Base-by-base conservation (phyloP, 345 rosid species). In the Hibiscus mutabilis region DNA sequence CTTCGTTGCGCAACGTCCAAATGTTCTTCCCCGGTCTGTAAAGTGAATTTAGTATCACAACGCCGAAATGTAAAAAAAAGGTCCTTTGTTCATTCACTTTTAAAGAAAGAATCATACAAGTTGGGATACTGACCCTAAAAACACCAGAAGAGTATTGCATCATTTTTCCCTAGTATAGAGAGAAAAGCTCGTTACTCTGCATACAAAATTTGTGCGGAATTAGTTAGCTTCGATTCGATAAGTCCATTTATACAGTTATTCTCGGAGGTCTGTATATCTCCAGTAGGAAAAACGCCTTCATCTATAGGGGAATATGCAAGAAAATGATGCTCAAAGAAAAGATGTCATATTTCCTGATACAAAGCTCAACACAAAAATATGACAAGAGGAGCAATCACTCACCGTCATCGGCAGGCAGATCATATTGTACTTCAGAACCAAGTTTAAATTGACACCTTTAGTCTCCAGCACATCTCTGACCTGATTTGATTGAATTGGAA, bases 141-240 rank as follows among this genome's bases (percentile, higher is more conserved):
- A 94, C 75, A 1, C 91, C 96, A 16, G 84, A 82, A n/a, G 97
- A 94, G 78, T 94, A 94, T 49, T 88, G 79, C 98, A 94, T 90
- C 33, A 88, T 85, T 81, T 94, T 89, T 40, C 87, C 96, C 85
- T 90, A 72, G 86, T 88, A 90, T 22, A 88, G 49, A 24, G 89
- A 71, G 40, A 94, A 94, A 53, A 90, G 82, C 31, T 90, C 90
- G 21, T 94, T 94, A 73, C 97, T 90, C 98, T 94, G 76, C 19
- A 51, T 52, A 66, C 44, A 64, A 6, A 55, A 66, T 46, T 44
- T 24, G 62, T 18, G 58, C 0, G 46, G 42, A 60, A 6, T 27
- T 37, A 10, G 69, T 63, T 6, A 76, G 73, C 40, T 49, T 69
- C 11, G 8, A 5, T 22, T 22, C 3, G 12, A 63, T 63, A 35